Conservation (phyloP, 345 rosid species). For the Melaleuca alternifolia region DNA sequence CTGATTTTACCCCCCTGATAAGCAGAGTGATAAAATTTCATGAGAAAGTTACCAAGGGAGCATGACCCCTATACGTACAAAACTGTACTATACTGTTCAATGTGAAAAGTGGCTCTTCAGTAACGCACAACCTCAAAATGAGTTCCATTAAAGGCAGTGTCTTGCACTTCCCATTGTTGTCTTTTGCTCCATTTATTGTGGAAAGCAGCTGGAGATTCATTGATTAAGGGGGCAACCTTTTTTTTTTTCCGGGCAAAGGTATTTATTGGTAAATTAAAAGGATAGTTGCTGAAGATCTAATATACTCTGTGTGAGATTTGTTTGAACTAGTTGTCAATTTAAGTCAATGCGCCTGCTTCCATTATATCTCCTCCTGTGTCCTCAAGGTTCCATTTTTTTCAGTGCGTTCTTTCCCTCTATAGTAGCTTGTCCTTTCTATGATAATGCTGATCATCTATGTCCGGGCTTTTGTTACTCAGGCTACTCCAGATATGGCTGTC, state of each 20-base stretch:
- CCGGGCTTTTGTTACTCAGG: constrained; percentile 30
- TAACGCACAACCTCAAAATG: not conserved
- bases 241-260: not conserved
- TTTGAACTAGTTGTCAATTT: not conserved
- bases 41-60: not conserved
- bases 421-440: not conserved
- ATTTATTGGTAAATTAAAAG: not conserved
- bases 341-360: not conserved
- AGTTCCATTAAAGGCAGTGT: not conserved
- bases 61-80: not conserved
- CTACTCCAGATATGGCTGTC: constrained; percentile 99
- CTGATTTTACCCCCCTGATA: not conserved
- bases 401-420: not conserved
- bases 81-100: not conserved
- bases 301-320: not conserved
- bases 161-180: not conserved
- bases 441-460: not conserved
- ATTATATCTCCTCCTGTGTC: not conserved
- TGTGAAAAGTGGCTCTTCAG: not conserved
- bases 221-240: not conserved
- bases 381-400: not conserved
- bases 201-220: not conserved
- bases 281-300: not conserved
- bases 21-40: not conserved
- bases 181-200: not conserved